Percentiles rank a stretch among this genome's conserved stretches.
These are phyloP conservation scores for Sorghum bicolor DNA, from an alignment of 176 grass and related monocot species.

Conservation along the genomic window Sorghum_bicolor_NCBIv3 NC_012878.2:54583501-54584000, in stretches of 20 bases:
- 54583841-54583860: slow-evolving; percentile 10
- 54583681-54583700: slow-evolving; percentile 24
- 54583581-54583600: slow-evolving; percentile 59
- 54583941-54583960: slow-evolving; percentile 16
- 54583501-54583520: background rate
- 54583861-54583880: slow-evolving; percentile 28
- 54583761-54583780: slow-evolving; percentile 26
- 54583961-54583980: background rate
- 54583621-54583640: slow-evolving; percentile 54
- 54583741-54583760: background rate
- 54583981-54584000: slow-evolving; percentile 37
- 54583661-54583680: slow-evolving; percentile 8
- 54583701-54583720: slow-evolving; percentile 24
- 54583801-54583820: background rate
- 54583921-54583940: slow-evolving; percentile 7
- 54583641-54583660: slow-evolving; percentile 27
- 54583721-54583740: slow-evolving; percentile 33
- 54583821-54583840: background rate
- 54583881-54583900: slow-evolving; percentile 42
- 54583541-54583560: background rate
- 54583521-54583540: background rate
- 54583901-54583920: slow-evolving; percentile 33
- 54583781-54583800: slow-evolving; percentile 24
- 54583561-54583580: slow-evolving; percentile 5
- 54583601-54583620: slow-evolving; percentile 65